Conservation (phyloP, 441 rosid genomes). For the Aleurites moluccanus region DNA sequence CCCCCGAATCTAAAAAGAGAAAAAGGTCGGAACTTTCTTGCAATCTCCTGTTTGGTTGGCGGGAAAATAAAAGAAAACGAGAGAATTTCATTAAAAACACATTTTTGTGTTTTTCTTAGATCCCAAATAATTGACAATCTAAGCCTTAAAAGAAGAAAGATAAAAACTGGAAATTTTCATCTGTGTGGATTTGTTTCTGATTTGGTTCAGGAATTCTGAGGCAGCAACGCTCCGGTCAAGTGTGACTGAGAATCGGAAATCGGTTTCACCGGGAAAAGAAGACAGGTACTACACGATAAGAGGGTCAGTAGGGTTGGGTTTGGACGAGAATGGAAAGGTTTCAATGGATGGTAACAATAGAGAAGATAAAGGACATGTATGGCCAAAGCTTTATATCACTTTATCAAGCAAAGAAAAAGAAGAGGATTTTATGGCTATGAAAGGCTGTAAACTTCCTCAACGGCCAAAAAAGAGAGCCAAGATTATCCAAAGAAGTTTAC, state of each 20-base stretch:
- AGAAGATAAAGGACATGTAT: slow-evolving; percentile 45
- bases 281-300: slow-evolving; percentile 53
- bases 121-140: slow-evolving; percentile 6
- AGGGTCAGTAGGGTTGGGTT: slow-evolving; percentile 48
- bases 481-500: slow-evolving; percentile 60
- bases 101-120: slow-evolving; percentile 2
- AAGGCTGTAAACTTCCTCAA: slow-evolving; percentile 74
- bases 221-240: slow-evolving; percentile 34
- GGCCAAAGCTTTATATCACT: slow-evolving; percentile 60
- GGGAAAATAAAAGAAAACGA: slow-evolving; percentile 5
- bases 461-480: slow-evolving; percentile 80
- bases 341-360: slow-evolving; percentile 40
- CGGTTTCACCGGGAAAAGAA: slow-evolving; percentile 47
- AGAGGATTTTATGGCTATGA: slow-evolving; percentile 75
- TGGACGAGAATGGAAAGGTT: slow-evolving; percentile 56
- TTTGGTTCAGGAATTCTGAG: slow-evolving; percentile 32
- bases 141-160: not conserved
- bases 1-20: slow-evolving; percentile 8
- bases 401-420: slow-evolving; percentile 75
- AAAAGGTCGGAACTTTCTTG: slow-evolving; percentile 8
- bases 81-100: not conserved
- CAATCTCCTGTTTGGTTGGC: slow-evolving; percentile 23
- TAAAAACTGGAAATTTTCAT: slow-evolving; percentile 1
- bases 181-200: not conserved
- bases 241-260: slow-evolving; percentile 38